Evolutionary conservation across 805 yeast species (phyloP).

Genomic region (Kodamaea leandrae): DNA sequence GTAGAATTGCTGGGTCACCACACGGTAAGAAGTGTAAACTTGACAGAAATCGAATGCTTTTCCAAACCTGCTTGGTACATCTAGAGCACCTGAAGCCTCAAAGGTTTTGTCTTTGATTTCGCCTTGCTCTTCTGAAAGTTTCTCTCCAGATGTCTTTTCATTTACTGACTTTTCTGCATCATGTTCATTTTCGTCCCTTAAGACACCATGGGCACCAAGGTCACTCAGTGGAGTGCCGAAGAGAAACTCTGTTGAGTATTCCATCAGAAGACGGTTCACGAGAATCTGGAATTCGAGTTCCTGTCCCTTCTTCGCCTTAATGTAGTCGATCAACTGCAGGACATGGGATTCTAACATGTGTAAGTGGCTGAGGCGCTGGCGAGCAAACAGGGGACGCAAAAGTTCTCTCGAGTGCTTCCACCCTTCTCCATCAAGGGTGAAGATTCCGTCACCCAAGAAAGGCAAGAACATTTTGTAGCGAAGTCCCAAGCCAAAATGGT

Average conservation of each 20-base stretch:
- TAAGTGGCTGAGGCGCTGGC: slow-evolving; percentile 19
- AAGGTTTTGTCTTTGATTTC: neutral
- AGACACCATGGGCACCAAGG: slow-evolving; percentile 4
- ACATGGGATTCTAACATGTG: slow-evolving; percentile 16
- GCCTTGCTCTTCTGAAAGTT: neutral
- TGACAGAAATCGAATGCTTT: slow-evolving; percentile 20
- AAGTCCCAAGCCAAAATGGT: slow-evolving; percentile 19
- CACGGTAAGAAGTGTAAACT: slow-evolving; percentile 15
- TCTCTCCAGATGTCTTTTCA: too few relatives aligned
- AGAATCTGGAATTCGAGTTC: slow-evolving; percentile 11
- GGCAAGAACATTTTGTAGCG: slow-evolving; percentile 17
- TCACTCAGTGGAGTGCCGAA: slow-evolving; percentile 13
- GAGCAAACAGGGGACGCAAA: slow-evolving; percentile 20
- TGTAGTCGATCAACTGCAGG: slow-evolving; percentile 12
- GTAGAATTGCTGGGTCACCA: slow-evolving; percentile 19
- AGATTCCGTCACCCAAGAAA: slow-evolving; percentile 21
- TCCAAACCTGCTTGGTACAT: slow-evolving; percentile 16
- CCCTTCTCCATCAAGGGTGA: slow-evolving; percentile 19
- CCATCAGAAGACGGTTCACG: slow-evolving; percentile 14
- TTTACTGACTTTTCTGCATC: neutral
- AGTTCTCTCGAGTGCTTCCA: slow-evolving; percentile 25
- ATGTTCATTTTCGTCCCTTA: slow-evolving; percentile 12
- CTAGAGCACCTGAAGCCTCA: neutral
- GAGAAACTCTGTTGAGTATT: slow-evolving; percentile 18
- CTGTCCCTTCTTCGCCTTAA: slow-evolving; percentile 1